Percentiles rank a stretch among this genome's conserved stretches.
phyloP scores from a whole-genome alignment of 352 stramenopile genomes.

The Phytophthora ohioensis region DNA sequence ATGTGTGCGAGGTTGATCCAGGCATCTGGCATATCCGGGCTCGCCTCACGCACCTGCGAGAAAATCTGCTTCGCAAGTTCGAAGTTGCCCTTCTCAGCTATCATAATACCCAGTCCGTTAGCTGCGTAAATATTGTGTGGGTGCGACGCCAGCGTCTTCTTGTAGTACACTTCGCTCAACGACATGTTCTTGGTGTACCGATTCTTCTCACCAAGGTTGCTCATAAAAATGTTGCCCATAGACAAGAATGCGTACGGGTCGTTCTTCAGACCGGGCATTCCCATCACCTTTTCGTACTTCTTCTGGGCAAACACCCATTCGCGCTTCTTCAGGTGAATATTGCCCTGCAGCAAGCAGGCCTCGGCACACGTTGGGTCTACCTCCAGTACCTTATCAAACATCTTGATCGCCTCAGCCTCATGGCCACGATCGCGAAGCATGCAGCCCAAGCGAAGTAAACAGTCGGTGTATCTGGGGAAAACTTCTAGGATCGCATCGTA shows the following conservation, averaged over 20 bases:
- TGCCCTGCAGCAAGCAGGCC: constrained; percentile 95
- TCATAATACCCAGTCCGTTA: constrained; percentile 97
- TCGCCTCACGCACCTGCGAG: constrained; percentile 95
- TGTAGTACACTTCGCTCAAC: constrained; percentile 96
- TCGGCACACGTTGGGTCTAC: constrained; percentile 92
- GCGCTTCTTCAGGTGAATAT: constrained; percentile 95
- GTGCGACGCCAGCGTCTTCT: constrained; percentile 94
- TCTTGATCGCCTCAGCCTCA: constrained; percentile 88
- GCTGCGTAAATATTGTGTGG: constrained; percentile 96
- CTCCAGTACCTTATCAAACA: constrained; percentile 94
- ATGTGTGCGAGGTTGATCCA: constrained; percentile 98
- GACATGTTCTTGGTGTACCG: constrained; percentile 97
- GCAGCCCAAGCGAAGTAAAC: constrained; percentile 93
- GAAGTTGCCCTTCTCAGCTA: constrained; percentile 98
- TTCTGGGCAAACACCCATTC: constrained; percentile 96
- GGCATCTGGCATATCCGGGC: constrained; percentile 95
- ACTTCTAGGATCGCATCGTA: constrained; percentile 94
- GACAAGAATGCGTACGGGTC: constrained; percentile 97
- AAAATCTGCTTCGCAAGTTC: constrained; percentile 97
- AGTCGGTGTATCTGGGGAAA: constrained; percentile 96
- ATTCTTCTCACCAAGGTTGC: constrained; percentile 95
- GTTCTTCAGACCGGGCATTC: constrained; percentile 95
- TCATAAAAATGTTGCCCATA: constrained; percentile 99
- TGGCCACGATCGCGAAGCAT: constrained; percentile 95
- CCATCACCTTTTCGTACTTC: constrained; percentile 94